phyloP scores from a whole-genome alignment of 164 flowering plant genomes.

The Santalum album region DNA sequence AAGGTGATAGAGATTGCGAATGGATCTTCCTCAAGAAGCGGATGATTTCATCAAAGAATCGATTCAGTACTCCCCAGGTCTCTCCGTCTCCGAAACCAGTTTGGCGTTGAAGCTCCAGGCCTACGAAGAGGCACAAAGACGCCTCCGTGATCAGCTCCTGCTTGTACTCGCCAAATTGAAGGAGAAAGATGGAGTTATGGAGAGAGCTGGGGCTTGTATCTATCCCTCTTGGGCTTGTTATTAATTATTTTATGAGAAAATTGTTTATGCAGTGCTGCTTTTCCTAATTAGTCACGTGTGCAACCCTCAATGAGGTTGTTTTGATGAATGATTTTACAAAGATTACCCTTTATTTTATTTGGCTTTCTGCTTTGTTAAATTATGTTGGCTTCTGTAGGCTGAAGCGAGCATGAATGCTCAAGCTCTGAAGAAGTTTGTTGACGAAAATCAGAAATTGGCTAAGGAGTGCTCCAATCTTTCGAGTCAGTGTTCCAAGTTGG shows the following conservation, averaged over 20 bases:
- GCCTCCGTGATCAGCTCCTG: conserved; percentile 40
- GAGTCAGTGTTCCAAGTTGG: conserved; percentile 53
- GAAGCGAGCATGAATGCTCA: conserved; percentile 77
- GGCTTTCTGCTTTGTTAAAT: neutral
- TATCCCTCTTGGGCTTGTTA: conserved; percentile 3
- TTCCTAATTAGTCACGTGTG: too few relatives aligned
- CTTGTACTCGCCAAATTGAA: conserved; percentile 34
- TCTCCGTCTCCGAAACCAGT: conserved; percentile 45
- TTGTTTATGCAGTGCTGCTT: neutral
- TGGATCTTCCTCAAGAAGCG: conserved; percentile 52
- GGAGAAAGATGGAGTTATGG: conserved; percentile 55
- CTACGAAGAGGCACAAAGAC: conserved; percentile 36
- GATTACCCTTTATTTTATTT: neutral
- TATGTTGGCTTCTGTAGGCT: conserved; percentile 32
- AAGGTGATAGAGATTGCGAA: conserved; percentile 17
- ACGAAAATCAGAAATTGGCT: conserved; percentile 77
- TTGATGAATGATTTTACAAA: too few relatives aligned
- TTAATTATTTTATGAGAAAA: too few relatives aligned
- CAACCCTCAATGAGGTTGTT: too few relatives aligned
- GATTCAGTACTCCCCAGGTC: conserved; percentile 51
- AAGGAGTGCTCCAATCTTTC: conserved; percentile 45
- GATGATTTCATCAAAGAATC: conserved; percentile 64
- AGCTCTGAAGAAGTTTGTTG: conserved; percentile 81
- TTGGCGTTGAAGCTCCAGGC: conserved; percentile 50
- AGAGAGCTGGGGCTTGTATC: conserved; percentile 61